These are phyloP conservation scores for Carex cristatella DNA, from an alignment of 176 grass and related monocot genomes.

Conservation along the genomic window DNA sequence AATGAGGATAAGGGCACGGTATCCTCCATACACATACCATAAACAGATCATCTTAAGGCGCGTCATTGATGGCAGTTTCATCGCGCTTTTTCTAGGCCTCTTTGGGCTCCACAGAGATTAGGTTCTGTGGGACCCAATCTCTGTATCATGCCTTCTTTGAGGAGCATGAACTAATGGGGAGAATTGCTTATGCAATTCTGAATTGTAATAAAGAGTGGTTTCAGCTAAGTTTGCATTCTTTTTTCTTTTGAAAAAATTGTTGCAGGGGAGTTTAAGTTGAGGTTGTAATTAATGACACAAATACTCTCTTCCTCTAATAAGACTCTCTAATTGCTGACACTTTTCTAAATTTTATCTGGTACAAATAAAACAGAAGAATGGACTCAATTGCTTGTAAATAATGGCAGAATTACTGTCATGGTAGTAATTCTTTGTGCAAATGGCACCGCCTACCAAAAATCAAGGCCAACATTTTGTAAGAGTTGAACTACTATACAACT, in stretches of 20 bases:
- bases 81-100: conserved; percentile 16
- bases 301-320: not conserved
- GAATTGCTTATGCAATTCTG: not conserved
- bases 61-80: conserved; percentile 16
- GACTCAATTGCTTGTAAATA: not conserved
- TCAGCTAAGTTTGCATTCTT: not conserved
- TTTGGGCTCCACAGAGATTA: conserved; percentile 23
- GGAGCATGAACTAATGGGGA: not conserved
- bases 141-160: not conserved
- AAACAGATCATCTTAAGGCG: conserved; percentile 13
- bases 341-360: not conserved
- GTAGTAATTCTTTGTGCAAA: not conserved
- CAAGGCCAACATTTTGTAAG: not conserved
- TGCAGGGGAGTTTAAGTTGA: not conserved
- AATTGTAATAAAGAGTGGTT: not conserved
- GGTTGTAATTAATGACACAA: not conserved
- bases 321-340: not conserved
- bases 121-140: not conserved
- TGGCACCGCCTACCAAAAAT: not conserved
- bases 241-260: not conserved
- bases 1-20: conserved; percentile 25
- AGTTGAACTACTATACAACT: not conserved
- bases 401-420: not conserved
- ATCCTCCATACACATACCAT: conserved; percentile 21
- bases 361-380: not conserved